These are phyloP conservation scores for Beauveria caledonica DNA, from an alignment of 2,329 filamentous ascomycete genomes.

Conservation along the genomic window DNA sequence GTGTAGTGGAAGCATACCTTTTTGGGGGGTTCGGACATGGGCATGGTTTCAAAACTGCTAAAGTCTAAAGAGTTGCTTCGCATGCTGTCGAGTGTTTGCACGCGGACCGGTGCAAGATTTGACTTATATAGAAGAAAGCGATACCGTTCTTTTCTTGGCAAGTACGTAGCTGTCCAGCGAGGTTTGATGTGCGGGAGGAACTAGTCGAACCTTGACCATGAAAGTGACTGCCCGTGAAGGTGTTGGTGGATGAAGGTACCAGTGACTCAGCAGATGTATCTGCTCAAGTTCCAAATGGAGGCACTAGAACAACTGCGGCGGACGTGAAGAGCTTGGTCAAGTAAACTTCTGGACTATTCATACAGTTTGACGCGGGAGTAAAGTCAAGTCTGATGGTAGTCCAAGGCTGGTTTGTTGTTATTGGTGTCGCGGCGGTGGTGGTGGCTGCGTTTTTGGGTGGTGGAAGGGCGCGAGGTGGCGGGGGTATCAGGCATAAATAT, in stretches of 20 bases:
- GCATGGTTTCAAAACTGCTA: conserved; percentile 7
- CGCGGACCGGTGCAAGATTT: neutral
- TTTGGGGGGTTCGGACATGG: neutral
- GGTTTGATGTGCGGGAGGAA: neutral
- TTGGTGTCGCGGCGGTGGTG: neutral
- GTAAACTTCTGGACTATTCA: too few relatives aligned
- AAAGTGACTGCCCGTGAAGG: neutral
- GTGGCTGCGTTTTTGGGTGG: neutral
- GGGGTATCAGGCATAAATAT: too few relatives aligned
- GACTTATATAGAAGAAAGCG: neutral
- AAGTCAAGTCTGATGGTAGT: neutral
- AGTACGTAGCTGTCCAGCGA: neutral
- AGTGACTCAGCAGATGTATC: neutral
- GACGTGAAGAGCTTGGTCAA: neutral
- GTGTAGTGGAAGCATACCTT: conserved; percentile 1
- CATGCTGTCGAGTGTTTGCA: neutral
- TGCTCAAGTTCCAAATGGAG: neutral
- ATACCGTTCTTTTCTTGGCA: neutral
- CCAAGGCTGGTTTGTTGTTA: neutral
- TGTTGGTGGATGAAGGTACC: neutral
- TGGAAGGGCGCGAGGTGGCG: neutral
- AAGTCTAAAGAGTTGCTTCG: conserved; percentile 7
- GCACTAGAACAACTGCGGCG: neutral
- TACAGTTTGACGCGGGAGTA: neutral
- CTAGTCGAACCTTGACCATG: neutral